A percentile compares a stretch with the other conserved stretches of the same genome.
Evolutionary conservation across 306 rosid genomes (phyloP).

Genomic region (Corylus americana): DNA sequence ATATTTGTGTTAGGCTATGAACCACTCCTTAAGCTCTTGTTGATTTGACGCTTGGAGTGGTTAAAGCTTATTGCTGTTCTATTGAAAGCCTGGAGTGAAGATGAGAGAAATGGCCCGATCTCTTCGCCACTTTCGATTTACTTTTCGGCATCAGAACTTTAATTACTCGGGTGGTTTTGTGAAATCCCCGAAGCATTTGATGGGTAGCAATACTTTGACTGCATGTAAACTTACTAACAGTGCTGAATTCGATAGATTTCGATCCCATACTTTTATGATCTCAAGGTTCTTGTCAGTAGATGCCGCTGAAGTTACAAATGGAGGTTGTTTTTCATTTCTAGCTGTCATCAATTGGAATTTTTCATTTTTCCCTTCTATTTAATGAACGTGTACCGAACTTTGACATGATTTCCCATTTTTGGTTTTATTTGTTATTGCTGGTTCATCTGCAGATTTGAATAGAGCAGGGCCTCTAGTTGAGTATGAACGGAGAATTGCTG

Average conservation of each 20-base stretch:
- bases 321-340: constrained; percentile 47
- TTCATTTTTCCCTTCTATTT: background rate
- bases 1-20: background rate
- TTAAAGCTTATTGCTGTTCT: constrained; percentile 9
- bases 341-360: background rate
- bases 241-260: constrained; percentile 33
- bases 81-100: constrained; percentile 30
- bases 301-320: constrained; percentile 47
- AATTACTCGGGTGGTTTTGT: constrained; percentile 27
- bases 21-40: constrained; percentile 16
- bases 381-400: background rate
- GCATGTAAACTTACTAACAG: constrained; percentile 32
- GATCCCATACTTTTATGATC: constrained; percentile 25
- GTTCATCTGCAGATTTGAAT: constrained; percentile 43
- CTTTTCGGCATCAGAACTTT: constrained; percentile 37
- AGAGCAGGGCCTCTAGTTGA: constrained; percentile 88
- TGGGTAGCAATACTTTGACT: constrained; percentile 34
- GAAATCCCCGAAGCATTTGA: constrained; percentile 36
- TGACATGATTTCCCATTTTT: constrained; percentile 8
- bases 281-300: constrained; percentile 56
- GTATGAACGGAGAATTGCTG: constrained; percentile 81
- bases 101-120: constrained; percentile 66
- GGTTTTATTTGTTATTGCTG: constrained; percentile 28
- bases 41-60: constrained; percentile 23
- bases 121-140: constrained; percentile 44